Conservation (phyloP, 2,329 filamentous ascomycete species). For the Ophiostoma populinum region DNA sequence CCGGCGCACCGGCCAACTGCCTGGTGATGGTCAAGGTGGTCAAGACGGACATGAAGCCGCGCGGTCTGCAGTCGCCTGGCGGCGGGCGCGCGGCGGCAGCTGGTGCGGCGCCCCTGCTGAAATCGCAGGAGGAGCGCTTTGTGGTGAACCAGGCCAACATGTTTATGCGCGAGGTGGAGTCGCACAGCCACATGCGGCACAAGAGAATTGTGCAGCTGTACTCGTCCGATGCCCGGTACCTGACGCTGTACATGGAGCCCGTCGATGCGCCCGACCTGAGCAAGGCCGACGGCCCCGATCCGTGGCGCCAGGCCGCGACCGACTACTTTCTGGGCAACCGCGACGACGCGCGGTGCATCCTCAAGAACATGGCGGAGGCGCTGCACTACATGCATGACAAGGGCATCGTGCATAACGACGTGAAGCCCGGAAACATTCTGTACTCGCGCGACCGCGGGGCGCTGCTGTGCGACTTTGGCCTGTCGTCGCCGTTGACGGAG, state of each 20-base stretch:
- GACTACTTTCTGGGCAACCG: conserved; percentile 33
- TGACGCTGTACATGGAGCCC: conserved; percentile 45
- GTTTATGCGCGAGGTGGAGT: conserved; percentile 40
- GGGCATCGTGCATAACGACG: conserved; percentile 41
- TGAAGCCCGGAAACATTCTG: conserved; percentile 44
- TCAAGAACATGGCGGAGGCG: conserved; percentile 35
- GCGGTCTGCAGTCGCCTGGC: background rate
- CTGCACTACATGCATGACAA: conserved; percentile 38
- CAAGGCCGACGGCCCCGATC: conserved; percentile 20
- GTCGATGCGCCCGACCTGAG: conserved; percentile 38
- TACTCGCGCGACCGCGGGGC: conserved; percentile 41
- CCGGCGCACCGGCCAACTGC: conserved; percentile 28
- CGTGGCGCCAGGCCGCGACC: conserved; percentile 30
- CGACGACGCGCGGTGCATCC: conserved; percentile 32
- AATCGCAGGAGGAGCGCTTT: conserved; percentile 33
- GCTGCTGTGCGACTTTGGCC: conserved; percentile 42
- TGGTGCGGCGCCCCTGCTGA: conserved; percentile 19
- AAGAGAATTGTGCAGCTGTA: conserved; percentile 40
- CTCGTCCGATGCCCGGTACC: conserved; percentile 40
- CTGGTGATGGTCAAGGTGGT: conserved; percentile 44
- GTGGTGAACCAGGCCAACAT: conserved; percentile 42
- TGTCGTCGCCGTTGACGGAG: conserved; percentile 30
- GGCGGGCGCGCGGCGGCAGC: conserved; percentile 15
- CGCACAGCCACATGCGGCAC: conserved; percentile 36
- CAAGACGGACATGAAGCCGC: conserved; percentile 27